Conservation (phyloP, 352 stramenopile genomes). For the Globisporangium okanoganense region DNA sequence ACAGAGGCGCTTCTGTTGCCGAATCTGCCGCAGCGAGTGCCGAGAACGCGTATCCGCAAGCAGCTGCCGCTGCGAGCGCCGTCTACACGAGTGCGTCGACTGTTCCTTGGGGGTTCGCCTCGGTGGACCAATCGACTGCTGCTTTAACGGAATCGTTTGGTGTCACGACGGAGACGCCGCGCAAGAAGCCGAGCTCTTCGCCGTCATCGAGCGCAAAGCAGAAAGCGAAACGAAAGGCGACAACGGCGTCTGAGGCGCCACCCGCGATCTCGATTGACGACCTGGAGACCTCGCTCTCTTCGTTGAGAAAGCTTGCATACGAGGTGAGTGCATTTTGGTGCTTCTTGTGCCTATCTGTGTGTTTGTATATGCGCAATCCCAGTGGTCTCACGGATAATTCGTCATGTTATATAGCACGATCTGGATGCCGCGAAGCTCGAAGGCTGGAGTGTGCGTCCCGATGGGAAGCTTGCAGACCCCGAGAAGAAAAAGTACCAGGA, state of each 20-base stretch:
- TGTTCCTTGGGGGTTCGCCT: background rate
- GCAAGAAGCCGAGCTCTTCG: background rate
- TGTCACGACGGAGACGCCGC: background rate
- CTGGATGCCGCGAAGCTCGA: slow-evolving; percentile 31
- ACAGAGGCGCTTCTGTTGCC: background rate
- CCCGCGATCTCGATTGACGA: slow-evolving; percentile 23
- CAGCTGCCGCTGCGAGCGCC: background rate
- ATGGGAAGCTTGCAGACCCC: slow-evolving; percentile 39
- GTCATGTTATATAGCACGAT: slow-evolving; percentile 20
- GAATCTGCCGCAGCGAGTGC: background rate
- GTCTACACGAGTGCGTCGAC: background rate
- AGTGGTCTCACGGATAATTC: background rate
- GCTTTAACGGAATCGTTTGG: background rate
- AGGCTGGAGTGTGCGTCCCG: slow-evolving; percentile 33
- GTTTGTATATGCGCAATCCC: background rate
- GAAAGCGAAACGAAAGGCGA: slow-evolving; percentile 8
- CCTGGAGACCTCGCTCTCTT: slow-evolving; percentile 29
- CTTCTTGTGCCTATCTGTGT: background rate
- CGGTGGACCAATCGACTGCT: background rate
- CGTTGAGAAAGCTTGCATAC: slow-evolving; percentile 22
- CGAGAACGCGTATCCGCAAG: background rate
- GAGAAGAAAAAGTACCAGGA: slow-evolving; percentile 42
- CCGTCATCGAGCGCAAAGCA: background rate
- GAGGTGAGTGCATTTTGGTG: slow-evolving; percentile 12
- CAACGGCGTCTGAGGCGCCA: background rate